A percentile compares a stretch with the other conserved stretches of the same genome.
phyloP scores from a whole-genome alignment of 768 basidiomycete species.

The Pisolithus sp. region DNA sequence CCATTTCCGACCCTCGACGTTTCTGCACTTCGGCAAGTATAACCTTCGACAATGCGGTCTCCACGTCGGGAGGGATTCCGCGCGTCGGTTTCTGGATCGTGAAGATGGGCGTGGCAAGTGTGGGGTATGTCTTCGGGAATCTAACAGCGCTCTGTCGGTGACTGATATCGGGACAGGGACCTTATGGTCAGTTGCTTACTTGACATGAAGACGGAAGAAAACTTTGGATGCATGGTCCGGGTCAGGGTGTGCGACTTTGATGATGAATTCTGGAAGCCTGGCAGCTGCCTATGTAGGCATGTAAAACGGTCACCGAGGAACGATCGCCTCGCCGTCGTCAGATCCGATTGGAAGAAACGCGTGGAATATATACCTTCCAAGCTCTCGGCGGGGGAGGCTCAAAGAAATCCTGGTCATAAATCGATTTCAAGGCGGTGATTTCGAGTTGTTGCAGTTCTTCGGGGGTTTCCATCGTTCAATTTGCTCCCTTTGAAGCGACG shows the following conservation, averaged over 20 bases:
- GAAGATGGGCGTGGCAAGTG: slow-evolving; percentile 61
- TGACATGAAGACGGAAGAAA: slow-evolving; percentile 61
- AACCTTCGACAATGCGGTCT: slow-evolving; percentile 48
- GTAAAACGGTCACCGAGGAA: neutral
- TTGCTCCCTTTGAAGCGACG: slow-evolving; percentile 6
- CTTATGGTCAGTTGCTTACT: slow-evolving; percentile 36
- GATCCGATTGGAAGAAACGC: slow-evolving; percentile 7
- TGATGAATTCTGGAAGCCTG: slow-evolving; percentile 69
- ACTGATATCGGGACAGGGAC: neutral
- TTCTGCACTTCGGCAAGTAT: slow-evolving; percentile 64
- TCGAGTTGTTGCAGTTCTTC: slow-evolving; percentile 64
- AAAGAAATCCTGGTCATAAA: slow-evolving; percentile 73
- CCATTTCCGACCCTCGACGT: slow-evolving; percentile 65
- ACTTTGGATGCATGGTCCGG: slow-evolving; percentile 49
- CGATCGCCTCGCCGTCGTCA: neutral
- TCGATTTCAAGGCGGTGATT: slow-evolving; percentile 74
- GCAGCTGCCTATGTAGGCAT: slow-evolving; percentile 47
- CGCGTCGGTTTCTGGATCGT: slow-evolving; percentile 57
- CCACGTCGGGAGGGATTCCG: slow-evolving; percentile 53
- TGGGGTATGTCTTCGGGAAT: slow-evolving; percentile 81
- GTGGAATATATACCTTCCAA: slow-evolving; percentile 57
- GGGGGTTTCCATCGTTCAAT: slow-evolving; percentile 54
- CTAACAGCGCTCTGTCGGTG: slow-evolving; percentile 28
- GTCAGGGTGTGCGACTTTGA: slow-evolving; percentile 64
- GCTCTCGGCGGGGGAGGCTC: slow-evolving; percentile 69